Base-by-base conservation (phyloP, 371 early-diverging fungal species). In the Umbelopsis sp. region DNA sequence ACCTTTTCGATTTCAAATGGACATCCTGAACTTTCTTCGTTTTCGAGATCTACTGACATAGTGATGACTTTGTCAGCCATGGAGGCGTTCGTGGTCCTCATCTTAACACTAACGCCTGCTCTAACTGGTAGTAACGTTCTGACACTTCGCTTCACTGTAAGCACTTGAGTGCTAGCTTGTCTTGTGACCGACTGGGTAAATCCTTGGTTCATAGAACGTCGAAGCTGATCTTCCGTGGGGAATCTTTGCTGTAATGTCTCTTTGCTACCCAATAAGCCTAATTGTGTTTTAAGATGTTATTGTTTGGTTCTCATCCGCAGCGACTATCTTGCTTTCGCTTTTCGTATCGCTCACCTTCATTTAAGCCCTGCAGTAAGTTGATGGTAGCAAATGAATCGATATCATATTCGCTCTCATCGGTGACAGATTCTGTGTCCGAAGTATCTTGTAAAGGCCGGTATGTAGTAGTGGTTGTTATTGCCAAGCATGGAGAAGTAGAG, bases 31-130 rank as follows among this genome's bases (percentile, higher is more conserved):
- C 85, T 87, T 2, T 79, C 74, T 45, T 87, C 86, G 69, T 89
- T 89, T 66, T 89, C 90, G 12, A 89, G 73, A 57, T 89, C 90
- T 0, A 89, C 85, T 0, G 90, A 89, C 90, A 89, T 89, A 86
- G 88, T 89, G 57, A 89, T 76, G 65, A 83, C 85, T 53, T 88
- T 87, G 44, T 89, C 90, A 10, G 83, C 78, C 4, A 87, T 84
- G 8, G 88, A 87, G 0, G 87, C 87, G 20, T 87, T 85, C 20
- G 90, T 89, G 4, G 90, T 88, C 9, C 88, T 70, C 87, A 89
- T 88, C 63, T 87, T 81, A 8, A 89, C 86, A 51, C 81, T 83
- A 12, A 88, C 46, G 7, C 88, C 88, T 1, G 90, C 85, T 14
- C 87, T 85, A 29, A 88, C 79, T 0, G 85, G 75, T 6, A 89